Base-by-base conservation (phyloP, 1,284 basidiomycete species). In the Prillingera fragicola region DNA sequence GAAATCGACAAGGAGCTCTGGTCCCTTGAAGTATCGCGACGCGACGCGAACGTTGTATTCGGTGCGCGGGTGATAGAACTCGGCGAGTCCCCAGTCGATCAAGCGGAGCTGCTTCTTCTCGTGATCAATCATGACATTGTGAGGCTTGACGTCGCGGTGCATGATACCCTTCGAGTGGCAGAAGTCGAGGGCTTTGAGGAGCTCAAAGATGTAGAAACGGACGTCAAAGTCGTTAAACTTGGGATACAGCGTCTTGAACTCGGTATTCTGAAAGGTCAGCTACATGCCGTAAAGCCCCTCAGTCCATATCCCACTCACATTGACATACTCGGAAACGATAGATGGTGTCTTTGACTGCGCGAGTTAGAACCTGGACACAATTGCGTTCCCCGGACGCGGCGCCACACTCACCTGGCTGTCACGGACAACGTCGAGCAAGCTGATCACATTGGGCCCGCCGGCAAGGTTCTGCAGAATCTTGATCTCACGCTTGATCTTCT, bases 41-140 rank as follows among this genome's bases (percentile, higher is more conserved):
- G 92, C 94, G 24, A 98, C 92, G 22, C 92, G 84, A 54, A 98
- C 92, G 60, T 98, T 96, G 76, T 96, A 96, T 67, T 94, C 90
- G 14, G 91, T 94, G 67, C 85, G 87, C 14, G 94, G 92, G 61
- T 95, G 91, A 69, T 97, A 98, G 71, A 97, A 97, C 71, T 98
- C 92, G 38, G 92, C 92, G 58, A 98, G 75, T 62, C 92, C 92
- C 92, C 92, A 97, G 74, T 97, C 92, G 67, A 97, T 97, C 45
- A 97, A 76, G 27, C 92, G 85, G 43, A 96, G n/a, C n/a, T 92
- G 90, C 64, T 88, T 83, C 69, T 86, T 85, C 62, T 95, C 89
- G 63, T 96, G 92, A 72, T 97, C 94, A 70, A 97, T 97, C 90
- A 97, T 96, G 44, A 97, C 91, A 69, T 97, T 97, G 74, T 95